Evolutionary conservation across 805 yeast genomes (phyloP).

Genomic region (Candida maris): DNA sequence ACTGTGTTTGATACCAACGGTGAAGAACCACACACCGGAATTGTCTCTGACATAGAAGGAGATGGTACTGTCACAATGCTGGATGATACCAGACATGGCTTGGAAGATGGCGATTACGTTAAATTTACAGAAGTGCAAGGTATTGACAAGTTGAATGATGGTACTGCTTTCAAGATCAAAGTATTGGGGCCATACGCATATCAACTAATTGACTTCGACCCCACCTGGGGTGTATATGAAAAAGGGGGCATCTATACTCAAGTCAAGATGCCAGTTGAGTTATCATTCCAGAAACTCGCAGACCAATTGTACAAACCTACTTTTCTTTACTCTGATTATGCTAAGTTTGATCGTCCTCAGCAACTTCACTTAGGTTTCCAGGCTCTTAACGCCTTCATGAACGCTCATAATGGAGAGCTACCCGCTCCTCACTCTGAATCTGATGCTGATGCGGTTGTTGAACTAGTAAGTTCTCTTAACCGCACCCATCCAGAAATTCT

Average conservation of each 20-base stretch:
- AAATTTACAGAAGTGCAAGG: constrained; percentile 86
- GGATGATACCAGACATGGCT: constrained; percentile 88
- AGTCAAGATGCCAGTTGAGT: constrained; percentile 74
- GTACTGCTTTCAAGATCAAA: constrained; percentile 67
- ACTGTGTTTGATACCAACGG: constrained; percentile 83
- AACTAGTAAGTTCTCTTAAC: constrained; percentile 57
- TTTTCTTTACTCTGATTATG: constrained; percentile 77
- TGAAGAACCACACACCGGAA: constrained; percentile 86
- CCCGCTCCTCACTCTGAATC: constrained; percentile 75
- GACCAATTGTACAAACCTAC: constrained; percentile 77
- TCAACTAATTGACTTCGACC: constrained; percentile 55
- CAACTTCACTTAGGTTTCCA: constrained; percentile 91
- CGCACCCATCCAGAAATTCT: constrained; percentile 54
- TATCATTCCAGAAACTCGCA: constrained; percentile 59
- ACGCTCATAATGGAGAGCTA: constrained; percentile 55
- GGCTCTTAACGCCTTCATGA: constrained; percentile 74
- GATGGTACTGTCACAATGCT: constrained; percentile 92
- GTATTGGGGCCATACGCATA: constrained; percentile 96
- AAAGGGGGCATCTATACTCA: constrained; percentile 91
- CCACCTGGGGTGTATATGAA: constrained; percentile 56
- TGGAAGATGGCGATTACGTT: constrained; percentile 88
- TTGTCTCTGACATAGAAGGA: constrained; percentile 81
- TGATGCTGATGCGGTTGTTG: constrained; percentile 67
- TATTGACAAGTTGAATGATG: constrained; percentile 67
- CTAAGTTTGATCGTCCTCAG: constrained; percentile 88